Conservation (phyloP, 75 land plant genomes). For the Sequoiadendron giganteum region DNA sequence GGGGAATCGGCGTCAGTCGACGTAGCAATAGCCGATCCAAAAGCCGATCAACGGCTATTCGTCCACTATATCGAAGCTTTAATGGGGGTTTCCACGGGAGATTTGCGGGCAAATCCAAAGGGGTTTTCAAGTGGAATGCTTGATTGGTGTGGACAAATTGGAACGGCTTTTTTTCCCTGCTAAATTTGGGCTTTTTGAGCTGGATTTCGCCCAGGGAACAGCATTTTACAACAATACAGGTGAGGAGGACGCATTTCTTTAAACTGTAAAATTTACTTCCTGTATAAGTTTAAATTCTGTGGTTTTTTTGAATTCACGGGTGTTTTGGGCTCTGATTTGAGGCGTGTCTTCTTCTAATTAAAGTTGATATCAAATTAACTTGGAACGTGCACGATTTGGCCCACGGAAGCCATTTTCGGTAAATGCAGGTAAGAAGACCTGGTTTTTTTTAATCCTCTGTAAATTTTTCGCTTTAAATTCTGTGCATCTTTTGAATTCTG, state of each 20-base stretch:
- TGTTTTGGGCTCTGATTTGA: not conserved
- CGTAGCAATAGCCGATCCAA: slow-evolving; percentile 1
- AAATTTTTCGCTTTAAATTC: not conserved
- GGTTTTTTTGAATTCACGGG: not conserved
- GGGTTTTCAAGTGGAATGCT: not conserved
- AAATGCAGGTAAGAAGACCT: not conserved
- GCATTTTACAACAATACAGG: not conserved
- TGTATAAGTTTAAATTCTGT: not conserved
- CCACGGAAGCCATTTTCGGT: not conserved
- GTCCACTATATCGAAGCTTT: not conserved
- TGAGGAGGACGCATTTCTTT: not conserved
- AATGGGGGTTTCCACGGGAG: not conserved
- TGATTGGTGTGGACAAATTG: not conserved
- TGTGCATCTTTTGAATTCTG: not conserved
- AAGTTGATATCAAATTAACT: not conserved
- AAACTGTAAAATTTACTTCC: not conserved
- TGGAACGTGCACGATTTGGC: not conserved
- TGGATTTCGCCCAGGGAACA: not conserved
- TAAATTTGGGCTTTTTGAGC: not conserved
- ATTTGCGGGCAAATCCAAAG: not conserved
- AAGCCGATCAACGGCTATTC: not conserved
- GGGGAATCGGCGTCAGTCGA: not conserved
- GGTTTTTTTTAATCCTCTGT: not conserved
- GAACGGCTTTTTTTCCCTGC: not conserved
- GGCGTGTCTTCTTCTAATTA: not conserved